These are phyloP conservation scores for Ormosia semicastrata DNA, from an alignment of 306 rosid genomes.

Conservation along the genomic window DNA sequence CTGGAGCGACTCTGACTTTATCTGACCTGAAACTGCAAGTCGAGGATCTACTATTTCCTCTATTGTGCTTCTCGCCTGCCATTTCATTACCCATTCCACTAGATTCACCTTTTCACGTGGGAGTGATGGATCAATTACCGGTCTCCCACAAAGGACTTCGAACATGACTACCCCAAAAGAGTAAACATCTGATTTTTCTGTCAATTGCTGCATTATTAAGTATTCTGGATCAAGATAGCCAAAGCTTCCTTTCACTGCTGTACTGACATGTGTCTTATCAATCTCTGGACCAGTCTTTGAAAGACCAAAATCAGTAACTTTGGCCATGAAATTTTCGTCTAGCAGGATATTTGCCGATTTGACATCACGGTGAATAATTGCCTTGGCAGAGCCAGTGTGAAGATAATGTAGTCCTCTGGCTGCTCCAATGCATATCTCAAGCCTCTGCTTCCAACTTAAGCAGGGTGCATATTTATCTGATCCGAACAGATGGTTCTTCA, in stretches of 20 bases:
- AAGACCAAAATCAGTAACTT: slow-evolving; percentile 76
- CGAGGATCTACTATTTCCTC: slow-evolving; percentile 48
- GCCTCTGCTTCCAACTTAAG: slow-evolving; percentile 64
- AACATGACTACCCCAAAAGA: slow-evolving; percentile 77
- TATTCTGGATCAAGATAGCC: slow-evolving; percentile 86
- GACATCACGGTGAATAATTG: slow-evolving; percentile 74
- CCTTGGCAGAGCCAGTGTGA: slow-evolving; percentile 64
- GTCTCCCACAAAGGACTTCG: slow-evolving; percentile 72
- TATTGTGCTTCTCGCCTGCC: slow-evolving; percentile 26
- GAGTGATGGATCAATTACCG: slow-evolving; percentile 68
- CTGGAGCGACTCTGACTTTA: slow-evolving; percentile 39
- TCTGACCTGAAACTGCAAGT: slow-evolving; percentile 31
- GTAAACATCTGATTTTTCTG: slow-evolving; percentile 74
- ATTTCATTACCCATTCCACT: slow-evolving; percentile 55
- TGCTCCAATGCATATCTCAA: slow-evolving; percentile 75
- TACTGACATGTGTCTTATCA: slow-evolving; percentile 62
- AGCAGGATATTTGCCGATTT: slow-evolving; percentile 75
- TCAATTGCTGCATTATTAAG: slow-evolving; percentile 56
- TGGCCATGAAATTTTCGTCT: slow-evolving; percentile 59
- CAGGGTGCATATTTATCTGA: slow-evolving; percentile 38
- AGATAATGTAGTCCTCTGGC: slow-evolving; percentile 80
- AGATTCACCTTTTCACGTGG: slow-evolving; percentile 53
- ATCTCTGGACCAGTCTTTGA: slow-evolving; percentile 69
- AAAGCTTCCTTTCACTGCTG: slow-evolving; percentile 73
- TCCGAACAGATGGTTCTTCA: slow-evolving; percentile 57